Evolutionary conservation across 768 basidiomycete genomes (phyloP), one percentile per base, ranked within the genome.

Genomic region (Cystofilobasidium capitatum): DNA sequence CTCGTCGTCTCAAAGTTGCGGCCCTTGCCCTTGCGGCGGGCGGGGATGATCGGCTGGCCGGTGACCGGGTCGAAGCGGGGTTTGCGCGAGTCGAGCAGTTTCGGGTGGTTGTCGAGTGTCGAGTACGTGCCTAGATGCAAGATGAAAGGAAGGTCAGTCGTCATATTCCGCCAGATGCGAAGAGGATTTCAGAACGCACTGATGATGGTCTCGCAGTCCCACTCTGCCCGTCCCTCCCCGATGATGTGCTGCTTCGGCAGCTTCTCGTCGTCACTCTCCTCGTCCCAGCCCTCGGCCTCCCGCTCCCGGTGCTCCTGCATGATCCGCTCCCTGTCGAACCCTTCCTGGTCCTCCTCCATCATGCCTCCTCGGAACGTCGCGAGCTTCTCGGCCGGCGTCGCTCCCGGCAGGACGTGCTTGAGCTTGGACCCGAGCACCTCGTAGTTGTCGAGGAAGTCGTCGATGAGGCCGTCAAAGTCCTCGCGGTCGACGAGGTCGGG

Each of bases 81-180:
- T 75, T 83, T 87, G 0, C 85, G 83, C 39, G 61, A 58, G 29
- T 68, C 61, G 67, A 99, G 92, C 37, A 96, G 79, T 12, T 87
- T 84, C 0, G 96, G 96, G 75, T 98, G 96, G 73, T 99, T 99
- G 76, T 96, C 96, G 9, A 97, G 81, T 74, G 96, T 99, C n/a
- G 91, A 88, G 75, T 92, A 93, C 13, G 93, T 97, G 12, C 88
- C 94, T 96, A 74, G 24, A 36, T 13, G 5, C 40, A 42, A 42
- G 20, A 42, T 10, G 40, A 10, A 42, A 42, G 57, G 33, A 55
- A 20, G 39, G 26, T 33, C 16, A 24, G 51, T 59, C 16, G 62
- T 31, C 42, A 54, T 55, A 39, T 24, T 29, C 26, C n/a, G 4
- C 37, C 12, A 45, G n/a, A 39, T 39, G 13, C 31, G 17, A 24